Conservation (phyloP, 805 yeast genomes). For the Cyberlindnera galapagoensis region DNA sequence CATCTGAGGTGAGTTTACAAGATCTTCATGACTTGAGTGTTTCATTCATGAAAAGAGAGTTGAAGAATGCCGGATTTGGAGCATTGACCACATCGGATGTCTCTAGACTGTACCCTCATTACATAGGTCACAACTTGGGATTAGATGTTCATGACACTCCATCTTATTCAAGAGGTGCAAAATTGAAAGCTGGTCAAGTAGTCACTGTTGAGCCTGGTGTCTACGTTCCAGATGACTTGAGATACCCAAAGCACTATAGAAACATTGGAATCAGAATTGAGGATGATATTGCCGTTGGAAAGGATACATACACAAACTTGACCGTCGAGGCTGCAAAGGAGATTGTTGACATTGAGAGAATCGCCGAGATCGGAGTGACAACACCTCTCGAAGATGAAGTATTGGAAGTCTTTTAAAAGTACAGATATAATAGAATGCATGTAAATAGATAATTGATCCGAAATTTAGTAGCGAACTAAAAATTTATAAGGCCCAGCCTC, state of each 20-base stretch:
- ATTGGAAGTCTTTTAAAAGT: conserved; percentile 20
- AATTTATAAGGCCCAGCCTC: too few relatives aligned
- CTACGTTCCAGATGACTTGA: conserved; percentile 66
- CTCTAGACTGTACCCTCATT: conserved; percentile 75
- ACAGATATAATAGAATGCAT: too few relatives aligned
- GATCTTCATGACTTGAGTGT: conserved; percentile 74
- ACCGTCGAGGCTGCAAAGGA: conserved; percentile 87
- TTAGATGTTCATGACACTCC: conserved; percentile 87
- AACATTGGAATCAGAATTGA: conserved; percentile 93
- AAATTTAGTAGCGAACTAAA: too few relatives aligned
- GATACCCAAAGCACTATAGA: conserved; percentile 74
- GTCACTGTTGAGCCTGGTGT: conserved; percentile 95
- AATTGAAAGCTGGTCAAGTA: conserved; percentile 65
- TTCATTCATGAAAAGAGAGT: conserved; percentile 48
- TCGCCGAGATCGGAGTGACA: conserved; percentile 55
- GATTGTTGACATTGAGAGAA: conserved; percentile 67
- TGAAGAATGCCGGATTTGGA: conserved; percentile 66
- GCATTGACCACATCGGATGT: conserved; percentile 45
- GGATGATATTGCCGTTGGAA: conserved; percentile 83
- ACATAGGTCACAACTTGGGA: conserved; percentile 93
- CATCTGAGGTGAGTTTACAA: conserved; percentile 48
- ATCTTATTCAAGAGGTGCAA: conserved; percentile 45
- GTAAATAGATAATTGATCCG: too few relatives aligned
- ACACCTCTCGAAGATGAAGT: conserved; percentile 41
- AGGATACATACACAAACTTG: conserved; percentile 47